phyloP scores from a whole-genome alignment of 257 asterid species.

The Gardenia jasminoides region DNA sequence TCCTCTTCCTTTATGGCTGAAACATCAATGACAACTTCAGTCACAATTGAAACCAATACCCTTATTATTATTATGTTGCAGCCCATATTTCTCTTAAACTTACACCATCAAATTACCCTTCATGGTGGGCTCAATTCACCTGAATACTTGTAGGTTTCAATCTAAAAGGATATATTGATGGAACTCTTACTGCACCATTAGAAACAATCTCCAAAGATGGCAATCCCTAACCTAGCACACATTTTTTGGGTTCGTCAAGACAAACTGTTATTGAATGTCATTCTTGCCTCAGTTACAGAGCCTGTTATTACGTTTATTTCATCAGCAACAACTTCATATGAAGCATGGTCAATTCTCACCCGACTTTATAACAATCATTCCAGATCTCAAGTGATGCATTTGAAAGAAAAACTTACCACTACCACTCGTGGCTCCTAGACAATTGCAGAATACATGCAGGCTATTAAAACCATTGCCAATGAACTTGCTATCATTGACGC shows the following conservation, averaged over 20 bases:
- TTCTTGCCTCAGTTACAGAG: background rate
- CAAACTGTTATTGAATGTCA: background rate
- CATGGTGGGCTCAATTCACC: too few relatives aligned
- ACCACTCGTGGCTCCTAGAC: background rate
- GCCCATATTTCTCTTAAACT: too few relatives aligned
- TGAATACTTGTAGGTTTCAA: too few relatives aligned
- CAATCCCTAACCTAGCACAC: too few relatives aligned
- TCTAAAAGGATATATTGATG: too few relatives aligned
- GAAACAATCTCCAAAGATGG: too few relatives aligned
- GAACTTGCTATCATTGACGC: background rate
- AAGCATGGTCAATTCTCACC: background rate
- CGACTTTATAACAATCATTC: background rate
- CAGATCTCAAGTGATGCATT: background rate
- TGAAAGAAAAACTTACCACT: background rate
- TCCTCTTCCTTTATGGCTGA: too few relatives aligned
- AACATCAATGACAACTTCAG: too few relatives aligned
- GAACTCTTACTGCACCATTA: too few relatives aligned
- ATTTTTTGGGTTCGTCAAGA: background rate
- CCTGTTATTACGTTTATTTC: background rate
- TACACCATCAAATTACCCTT: too few relatives aligned
- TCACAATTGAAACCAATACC: too few relatives aligned
- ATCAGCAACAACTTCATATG: background rate
- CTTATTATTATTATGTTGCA: too few relatives aligned
- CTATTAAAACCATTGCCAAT: background rate
- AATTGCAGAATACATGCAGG: background rate